These are phyloP conservation scores for Umbelopsis sp. DNA, from an alignment of 192 early-diverging fungal genomes.

Conservation along the genomic window DNA sequence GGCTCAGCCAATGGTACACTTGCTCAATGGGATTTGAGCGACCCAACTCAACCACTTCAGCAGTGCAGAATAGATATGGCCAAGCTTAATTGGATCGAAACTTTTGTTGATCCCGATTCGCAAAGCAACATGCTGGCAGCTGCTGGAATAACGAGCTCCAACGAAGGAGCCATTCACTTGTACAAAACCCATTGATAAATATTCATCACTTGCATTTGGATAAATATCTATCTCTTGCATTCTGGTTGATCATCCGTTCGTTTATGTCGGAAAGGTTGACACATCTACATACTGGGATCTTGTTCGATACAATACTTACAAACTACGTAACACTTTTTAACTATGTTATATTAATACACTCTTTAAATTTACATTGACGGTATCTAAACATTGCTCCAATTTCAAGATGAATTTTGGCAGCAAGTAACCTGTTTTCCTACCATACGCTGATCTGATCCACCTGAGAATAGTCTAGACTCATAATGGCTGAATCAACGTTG, in stretches of 20 bases:
- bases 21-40: constrained; percentile 23
- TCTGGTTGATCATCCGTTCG: too few relatives aligned
- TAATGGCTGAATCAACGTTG: neutral
- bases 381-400: neutral
- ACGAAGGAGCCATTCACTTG: constrained; percentile 17
- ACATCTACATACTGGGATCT: neutral
- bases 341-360: too few relatives aligned
- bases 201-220: neutral
- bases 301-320: neutral
- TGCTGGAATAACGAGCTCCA: neutral
- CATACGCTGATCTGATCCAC: neutral
- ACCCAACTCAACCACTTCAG: neutral
- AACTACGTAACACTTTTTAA: neutral
- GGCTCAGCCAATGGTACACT: constrained; percentile 35
- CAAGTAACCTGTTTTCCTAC: neutral
- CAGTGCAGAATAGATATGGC: neutral
- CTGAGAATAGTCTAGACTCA: too few relatives aligned
- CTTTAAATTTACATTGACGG: neutral
- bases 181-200: neutral
- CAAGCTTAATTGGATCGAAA: constrained; percentile 23
- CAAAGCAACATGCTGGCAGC: neutral
- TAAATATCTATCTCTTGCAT: neutral
- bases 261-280: too few relatives aligned
- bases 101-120: neutral
- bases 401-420: neutral